Evolutionary conservation across 495 filamentous ascomycete species (phyloP), one percentile per base, ranked within the genome.

Genomic region (Penicillium diatomitis): DNA sequence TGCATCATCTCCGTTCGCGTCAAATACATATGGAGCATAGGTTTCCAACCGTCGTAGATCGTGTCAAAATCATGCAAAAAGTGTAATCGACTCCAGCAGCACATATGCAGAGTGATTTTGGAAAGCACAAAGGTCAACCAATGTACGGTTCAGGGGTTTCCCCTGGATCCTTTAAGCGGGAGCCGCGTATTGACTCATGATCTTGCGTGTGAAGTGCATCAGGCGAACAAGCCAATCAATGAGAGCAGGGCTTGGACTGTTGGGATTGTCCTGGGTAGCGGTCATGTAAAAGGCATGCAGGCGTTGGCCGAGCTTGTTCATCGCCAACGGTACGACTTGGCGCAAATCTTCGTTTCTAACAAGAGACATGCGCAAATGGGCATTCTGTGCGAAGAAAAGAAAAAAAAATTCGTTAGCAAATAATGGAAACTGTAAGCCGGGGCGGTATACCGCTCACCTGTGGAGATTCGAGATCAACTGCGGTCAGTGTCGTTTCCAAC

Each of bases 401-500:
- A 31, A 32, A 20, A 2, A 20, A 44, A 4, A 32, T 27, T 31
- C 6, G 40, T 44, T 8, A 43, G 47, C 6, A 32, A 12, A 5
- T 20, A 20, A 20, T 20, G 0, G 20, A 20, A 28, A 29, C 9
- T 3, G 6, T 2, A 32, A 37, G 10, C 1, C 2, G 29, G 8
- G 6, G 9, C 7, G 4, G 4, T 27, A 5, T 37, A 27, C 31
- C 27, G 65, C 73, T 48, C 67, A 80, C 77, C 53, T 48, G 61
- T 8, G 67, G 61, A 52, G 83, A 65, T 53, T 48, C 61, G 7
- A 69, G 62, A 54, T 84, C 65, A 20, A 84, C 66, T 8, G 53
- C 68, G 35, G 66, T 59, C 34, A 97, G 70, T 34, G 90, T 80
- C 29, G 77, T 73, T 49, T 94, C 85, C 43, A 96, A 71, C 87